Conservation (phyloP, 2,329 filamentous ascomycete species). For the Mycosphaerelloides madeirae region DNA sequence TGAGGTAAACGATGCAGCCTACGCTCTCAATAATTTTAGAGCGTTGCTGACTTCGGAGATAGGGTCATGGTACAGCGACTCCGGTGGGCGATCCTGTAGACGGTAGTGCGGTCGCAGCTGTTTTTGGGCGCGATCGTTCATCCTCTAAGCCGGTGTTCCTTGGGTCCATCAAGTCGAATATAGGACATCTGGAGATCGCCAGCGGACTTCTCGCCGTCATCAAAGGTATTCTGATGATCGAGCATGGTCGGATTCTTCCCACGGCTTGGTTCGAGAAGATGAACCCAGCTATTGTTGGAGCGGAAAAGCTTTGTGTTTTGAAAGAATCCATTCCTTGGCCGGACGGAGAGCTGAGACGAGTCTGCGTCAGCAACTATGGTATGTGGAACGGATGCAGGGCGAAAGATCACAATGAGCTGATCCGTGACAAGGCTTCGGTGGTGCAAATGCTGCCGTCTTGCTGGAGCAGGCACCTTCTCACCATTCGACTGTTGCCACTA, state of each 20-base stretch:
- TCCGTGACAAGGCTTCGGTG: no score
- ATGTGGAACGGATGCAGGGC: no score
- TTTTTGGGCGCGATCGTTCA: neutral
- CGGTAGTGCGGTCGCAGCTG: neutral
- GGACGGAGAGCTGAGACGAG: slow-evolving; percentile 12
- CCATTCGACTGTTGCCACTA: slow-evolving; percentile 4
- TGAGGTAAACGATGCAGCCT: no score
- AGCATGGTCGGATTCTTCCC: slow-evolving; percentile 25
- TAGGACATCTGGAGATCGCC: slow-evolving; percentile 18
- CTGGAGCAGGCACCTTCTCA: slow-evolving; percentile 19
- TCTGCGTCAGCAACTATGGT: slow-evolving; percentile 24
- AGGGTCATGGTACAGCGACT: slow-evolving; percentile 25
- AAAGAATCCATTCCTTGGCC: slow-evolving; percentile 28
- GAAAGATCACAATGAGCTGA: no score
- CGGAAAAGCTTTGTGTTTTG: slow-evolving; percentile 18
- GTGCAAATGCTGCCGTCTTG: slow-evolving; percentile 27
- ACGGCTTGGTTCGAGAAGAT: slow-evolving; percentile 21
- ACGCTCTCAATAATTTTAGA: no score
- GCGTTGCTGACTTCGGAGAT: no score
- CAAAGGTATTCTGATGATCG: slow-evolving; percentile 21
- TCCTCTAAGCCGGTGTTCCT: slow-evolving; percentile 11
- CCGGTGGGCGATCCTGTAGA: slow-evolving; percentile 6
- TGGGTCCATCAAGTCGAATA: slow-evolving; percentile 24
- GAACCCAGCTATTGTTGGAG: slow-evolving; percentile 29
- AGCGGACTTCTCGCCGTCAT: slow-evolving; percentile 14